phyloP scores from a whole-genome alignment of 768 basidiomycete species.

The Lyophyllum atratum region DNA sequence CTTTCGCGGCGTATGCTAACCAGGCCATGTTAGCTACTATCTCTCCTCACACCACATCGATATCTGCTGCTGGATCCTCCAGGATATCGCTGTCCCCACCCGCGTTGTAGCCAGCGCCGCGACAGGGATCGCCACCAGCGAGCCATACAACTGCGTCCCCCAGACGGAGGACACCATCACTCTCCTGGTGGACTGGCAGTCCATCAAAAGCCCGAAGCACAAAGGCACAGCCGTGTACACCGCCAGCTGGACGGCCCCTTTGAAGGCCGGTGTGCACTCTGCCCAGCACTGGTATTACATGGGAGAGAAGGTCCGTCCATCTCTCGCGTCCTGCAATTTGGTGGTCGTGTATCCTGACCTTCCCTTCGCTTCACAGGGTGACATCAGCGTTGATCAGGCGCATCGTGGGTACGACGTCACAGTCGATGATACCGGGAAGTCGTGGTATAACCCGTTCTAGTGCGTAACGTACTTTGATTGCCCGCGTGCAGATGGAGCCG shows the following conservation, averaged over 20 bases:
- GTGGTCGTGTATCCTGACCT: constrained; percentile 6
- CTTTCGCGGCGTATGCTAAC: constrained; percentile 10
- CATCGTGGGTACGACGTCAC: constrained; percentile 93
- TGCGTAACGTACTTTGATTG: constrained; percentile 37
- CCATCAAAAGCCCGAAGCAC: constrained; percentile 70
- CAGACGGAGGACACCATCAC: constrained; percentile 96
- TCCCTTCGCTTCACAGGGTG: constrained; percentile 56
- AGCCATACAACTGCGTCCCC: constrained; percentile 84
- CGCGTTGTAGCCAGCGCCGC: constrained; percentile 91
- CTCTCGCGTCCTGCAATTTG: neutral
- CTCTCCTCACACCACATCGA: constrained; percentile 95
- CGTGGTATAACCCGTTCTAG: constrained; percentile 92
- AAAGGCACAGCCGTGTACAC: constrained; percentile 90
- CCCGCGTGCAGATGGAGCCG: neutral
- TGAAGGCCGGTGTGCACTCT: constrained; percentile 87
- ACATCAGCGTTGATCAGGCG: constrained; percentile 91
- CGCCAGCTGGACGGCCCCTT: constrained; percentile 92
- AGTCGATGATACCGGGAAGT: constrained; percentile 81
- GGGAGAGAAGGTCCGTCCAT: constrained; percentile 72
- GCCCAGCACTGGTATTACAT: constrained; percentile 96
- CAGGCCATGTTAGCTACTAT: constrained; percentile 66
- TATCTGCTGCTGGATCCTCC: constrained; percentile 83
- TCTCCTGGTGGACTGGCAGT: constrained; percentile 93
- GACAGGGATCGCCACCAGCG: constrained; percentile 86
- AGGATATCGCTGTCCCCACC: constrained; percentile 74